Base-by-base conservation (phyloP, 305 asterid genomes). In the Fraxinus xanthoxyloides region DNA sequence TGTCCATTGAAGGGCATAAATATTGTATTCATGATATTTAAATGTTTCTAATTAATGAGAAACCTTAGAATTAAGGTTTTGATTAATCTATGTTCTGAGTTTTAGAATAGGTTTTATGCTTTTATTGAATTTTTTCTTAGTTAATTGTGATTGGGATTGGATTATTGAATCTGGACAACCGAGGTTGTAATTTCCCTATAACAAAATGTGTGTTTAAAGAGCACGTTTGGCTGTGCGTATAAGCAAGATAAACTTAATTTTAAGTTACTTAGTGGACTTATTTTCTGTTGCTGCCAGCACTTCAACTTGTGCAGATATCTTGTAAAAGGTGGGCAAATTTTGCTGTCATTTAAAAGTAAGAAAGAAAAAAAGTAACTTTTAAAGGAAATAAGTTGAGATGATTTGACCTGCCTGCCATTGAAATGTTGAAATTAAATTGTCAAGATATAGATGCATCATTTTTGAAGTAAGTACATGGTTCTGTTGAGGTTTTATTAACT, bases 11-110 rank as follows among this genome's bases (percentile, higher is more conserved):
- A 8, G 38, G n/a, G 10, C 82, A 80, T 26, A 65, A 63, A 19
- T 8, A 51, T 81, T 81, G 73, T 82, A 80, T 77, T 48, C 46
- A 77, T 13, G 74, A 74, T 48, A 73, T 80, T 48, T 78, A 31
- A 72, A 75, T 74, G 51, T 54, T 78, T 51, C 80, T 51, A 32
- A 76, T 80, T 67, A 67, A 67, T 67, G 36, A 67, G 28, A 67
- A 28, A 67, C 36, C 74, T 67, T 67, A 67, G 4, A 26, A 12
- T 67, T 26, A 26, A 63, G 72, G 72, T 23, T 63, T 8, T 63
- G 35, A 8, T 63, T 24, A 3, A 12, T 24, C 28, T 3, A 63
- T 9, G n/a, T 13, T 63, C 23, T 51, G 61, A 51, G 61, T 51
- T 51, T 17, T 48, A 1, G 59, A 48, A 48, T 46, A 13, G 19